phyloP scores from a whole-genome alignment of 768 basidiomycete genomes.

The Lactarius sanguifluus region DNA sequence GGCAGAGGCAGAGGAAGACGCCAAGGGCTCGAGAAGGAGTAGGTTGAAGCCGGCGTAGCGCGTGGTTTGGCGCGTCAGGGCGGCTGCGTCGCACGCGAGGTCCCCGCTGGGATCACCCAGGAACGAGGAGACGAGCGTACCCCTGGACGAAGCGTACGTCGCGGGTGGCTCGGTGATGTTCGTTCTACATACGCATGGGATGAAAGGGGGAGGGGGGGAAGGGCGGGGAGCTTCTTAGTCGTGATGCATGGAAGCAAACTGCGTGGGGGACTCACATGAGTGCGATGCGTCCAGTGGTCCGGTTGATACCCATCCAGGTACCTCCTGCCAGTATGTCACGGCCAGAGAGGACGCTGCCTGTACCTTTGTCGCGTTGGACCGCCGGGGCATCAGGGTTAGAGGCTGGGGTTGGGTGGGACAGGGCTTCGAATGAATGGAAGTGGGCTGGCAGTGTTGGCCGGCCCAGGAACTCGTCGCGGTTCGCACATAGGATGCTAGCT shows the following conservation, averaged over 20 bases:
- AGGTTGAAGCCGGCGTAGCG: conserved; percentile 82
- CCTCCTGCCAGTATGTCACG: conserved; percentile 72
- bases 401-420: neutral
- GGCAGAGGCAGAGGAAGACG: conserved; percentile 4
- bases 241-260: conserved; percentile 13
- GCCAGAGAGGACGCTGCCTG: conserved; percentile 62
- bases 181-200: conserved; percentile 50
- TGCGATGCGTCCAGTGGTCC: conserved; percentile 61
- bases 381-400: conserved; percentile 16
- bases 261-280: conserved; percentile 55
- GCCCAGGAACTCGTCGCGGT: conserved; percentile 72
- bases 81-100: conserved; percentile 50
- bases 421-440: conserved; percentile 61
- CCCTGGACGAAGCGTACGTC: conserved; percentile 59
- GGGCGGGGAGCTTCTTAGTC: neutral
- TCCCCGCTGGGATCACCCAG: conserved; percentile 47
- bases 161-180: conserved; percentile 75
- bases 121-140: conserved; percentile 65
- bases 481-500: conserved; percentile 66
- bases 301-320: conserved; percentile 75
- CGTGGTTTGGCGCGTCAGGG: conserved; percentile 47
- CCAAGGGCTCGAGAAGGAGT: conserved; percentile 55
- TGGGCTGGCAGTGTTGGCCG: conserved; percentile 65
- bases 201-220: conserved; percentile 10
- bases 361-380: conserved; percentile 28